A percentile compares a stretch with the other conserved stretches of the same genome.
phyloP scores from a whole-genome alignment of 148 eudicot species.

The Pharnaceum exiguum region DNA sequence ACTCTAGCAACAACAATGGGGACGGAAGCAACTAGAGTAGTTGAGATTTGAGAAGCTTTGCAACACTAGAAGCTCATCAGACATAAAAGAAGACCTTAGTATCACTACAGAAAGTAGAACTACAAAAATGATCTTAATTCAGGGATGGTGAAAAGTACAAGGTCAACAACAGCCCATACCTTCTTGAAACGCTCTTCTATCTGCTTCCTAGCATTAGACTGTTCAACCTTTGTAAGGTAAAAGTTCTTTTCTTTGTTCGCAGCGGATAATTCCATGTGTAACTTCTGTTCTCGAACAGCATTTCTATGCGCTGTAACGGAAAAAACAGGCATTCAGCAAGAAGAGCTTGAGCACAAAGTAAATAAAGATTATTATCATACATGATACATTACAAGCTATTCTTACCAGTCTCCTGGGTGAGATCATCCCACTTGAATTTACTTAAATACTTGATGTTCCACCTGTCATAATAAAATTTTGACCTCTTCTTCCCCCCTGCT shows the following conservation, averaged over 20 bases:
- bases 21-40: too few species aligned
- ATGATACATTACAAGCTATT: constrained; percentile 3
- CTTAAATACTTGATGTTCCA: constrained; percentile 97
- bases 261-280: constrained; percentile 71
- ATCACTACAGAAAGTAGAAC: too few species aligned
- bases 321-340: background rate
- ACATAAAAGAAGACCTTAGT: too few species aligned
- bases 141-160: too few species aligned
- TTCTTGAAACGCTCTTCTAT: constrained; percentile 78
- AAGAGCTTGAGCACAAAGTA: background rate
- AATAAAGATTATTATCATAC: constrained; percentile 11
- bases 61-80: too few species aligned
- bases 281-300: constrained; percentile 72
- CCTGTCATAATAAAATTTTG: constrained; percentile 65
- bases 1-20: too few species aligned
- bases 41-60: too few species aligned
- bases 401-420: constrained; percentile 74
- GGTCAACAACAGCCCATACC: too few species aligned
- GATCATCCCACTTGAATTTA: constrained; percentile 96
- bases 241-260: constrained; percentile 79
- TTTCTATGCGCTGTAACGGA: constrained; percentile 53
- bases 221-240: constrained; percentile 75
- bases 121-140: too few species aligned
- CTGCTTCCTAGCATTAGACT: constrained; percentile 53
- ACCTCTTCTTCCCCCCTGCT: constrained; percentile 88